Conservation (phyloP, 2,329 filamentous ascomycete species). For the Calycina herbarum region DNA sequence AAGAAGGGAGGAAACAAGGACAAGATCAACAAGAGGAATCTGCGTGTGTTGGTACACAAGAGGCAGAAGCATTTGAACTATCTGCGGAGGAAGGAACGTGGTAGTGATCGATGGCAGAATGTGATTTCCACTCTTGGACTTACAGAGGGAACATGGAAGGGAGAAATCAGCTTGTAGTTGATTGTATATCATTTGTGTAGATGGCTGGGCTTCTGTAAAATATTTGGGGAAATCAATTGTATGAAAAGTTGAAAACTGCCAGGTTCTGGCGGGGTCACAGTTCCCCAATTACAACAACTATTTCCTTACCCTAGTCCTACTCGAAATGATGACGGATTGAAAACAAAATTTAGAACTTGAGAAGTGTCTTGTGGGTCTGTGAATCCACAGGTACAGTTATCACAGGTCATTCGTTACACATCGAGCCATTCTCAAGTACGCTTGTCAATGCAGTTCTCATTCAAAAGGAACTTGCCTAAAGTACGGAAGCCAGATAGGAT, state of each 20-base stretch:
- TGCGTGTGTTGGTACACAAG: slow-evolving; percentile 81
- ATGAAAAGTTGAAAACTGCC: slow-evolving; percentile 10
- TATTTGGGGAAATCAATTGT: slow-evolving; percentile 18
- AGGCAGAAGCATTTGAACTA: slow-evolving; percentile 88
- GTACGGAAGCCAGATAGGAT: slow-evolving; percentile 8
- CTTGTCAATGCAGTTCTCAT: slow-evolving; percentile 11
- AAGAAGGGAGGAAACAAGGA: slow-evolving; percentile 72
- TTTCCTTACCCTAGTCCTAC: no score
- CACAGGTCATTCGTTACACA: not conserved
- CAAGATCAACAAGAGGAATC: slow-evolving; percentile 90
- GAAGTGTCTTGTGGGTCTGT: no score
- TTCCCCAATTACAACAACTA: not conserved
- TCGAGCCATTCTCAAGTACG: not conserved
- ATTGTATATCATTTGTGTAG: slow-evolving; percentile 25
- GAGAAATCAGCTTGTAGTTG: slow-evolving; percentile 74
- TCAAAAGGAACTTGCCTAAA: slow-evolving; percentile 5
- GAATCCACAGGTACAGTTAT: not conserved
- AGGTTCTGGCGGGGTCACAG: slow-evolving; percentile 5
- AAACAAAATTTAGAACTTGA: not conserved
- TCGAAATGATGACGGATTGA: not conserved
- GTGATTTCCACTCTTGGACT: slow-evolving; percentile 82
- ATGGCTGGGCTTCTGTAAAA: slow-evolving; percentile 27
- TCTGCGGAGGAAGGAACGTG: slow-evolving; percentile 84
- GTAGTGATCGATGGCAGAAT: slow-evolving; percentile 86
- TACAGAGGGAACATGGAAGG: slow-evolving; percentile 85